These are phyloP conservation scores for Colletotrichum paranaense DNA, from an alignment of 2,329 filamentous ascomycete genomes.

Conservation along the genomic window DNA sequence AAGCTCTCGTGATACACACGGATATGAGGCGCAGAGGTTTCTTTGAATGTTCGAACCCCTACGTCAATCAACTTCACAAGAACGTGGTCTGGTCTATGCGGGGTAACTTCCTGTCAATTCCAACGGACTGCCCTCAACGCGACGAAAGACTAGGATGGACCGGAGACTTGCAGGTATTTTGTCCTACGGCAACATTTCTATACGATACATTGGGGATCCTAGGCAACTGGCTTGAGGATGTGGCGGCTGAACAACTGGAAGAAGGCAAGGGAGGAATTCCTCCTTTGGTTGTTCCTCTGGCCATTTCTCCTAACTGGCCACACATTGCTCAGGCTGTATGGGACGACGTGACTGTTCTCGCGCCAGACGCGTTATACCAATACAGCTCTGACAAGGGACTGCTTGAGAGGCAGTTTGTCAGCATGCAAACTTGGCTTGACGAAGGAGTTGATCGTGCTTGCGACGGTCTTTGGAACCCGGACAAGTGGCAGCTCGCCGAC, in stretches of 20 bases:
- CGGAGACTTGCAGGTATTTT: conserved; percentile 25
- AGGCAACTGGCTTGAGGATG: conserved; percentile 27
- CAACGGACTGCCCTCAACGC: conserved; percentile 33
- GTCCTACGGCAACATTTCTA: conserved; percentile 16
- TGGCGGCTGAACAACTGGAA: conserved; percentile 37
- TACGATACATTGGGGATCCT: conserved; percentile 19
- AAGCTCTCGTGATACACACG: conserved; percentile 25
- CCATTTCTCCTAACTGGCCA: conserved; percentile 41
- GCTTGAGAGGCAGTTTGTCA: not conserved
- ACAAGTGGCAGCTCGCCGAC: conserved; percentile 30
- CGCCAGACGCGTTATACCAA: conserved; percentile 19
- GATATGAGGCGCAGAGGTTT: conserved; percentile 21
- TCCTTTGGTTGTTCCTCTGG: conserved; percentile 48
- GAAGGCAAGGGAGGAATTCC: not conserved
- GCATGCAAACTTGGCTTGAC: conserved; percentile 20
- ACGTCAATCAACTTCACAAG: conserved; percentile 23
- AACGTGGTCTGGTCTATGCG: conserved; percentile 31
- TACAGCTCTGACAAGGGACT: conserved; percentile 11
- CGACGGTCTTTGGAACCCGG: not conserved
- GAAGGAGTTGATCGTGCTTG: not conserved
- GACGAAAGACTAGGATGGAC: conserved; percentile 30
- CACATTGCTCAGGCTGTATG: conserved; percentile 34
- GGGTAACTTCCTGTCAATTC: conserved; percentile 32
- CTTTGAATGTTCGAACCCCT: conserved; percentile 21
- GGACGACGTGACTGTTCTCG: conserved; percentile 23